These are phyloP conservation scores for Magnusiomyces magnusii DNA, from an alignment of 1,139 yeast genomes.

Conservation along the genomic window DNA sequence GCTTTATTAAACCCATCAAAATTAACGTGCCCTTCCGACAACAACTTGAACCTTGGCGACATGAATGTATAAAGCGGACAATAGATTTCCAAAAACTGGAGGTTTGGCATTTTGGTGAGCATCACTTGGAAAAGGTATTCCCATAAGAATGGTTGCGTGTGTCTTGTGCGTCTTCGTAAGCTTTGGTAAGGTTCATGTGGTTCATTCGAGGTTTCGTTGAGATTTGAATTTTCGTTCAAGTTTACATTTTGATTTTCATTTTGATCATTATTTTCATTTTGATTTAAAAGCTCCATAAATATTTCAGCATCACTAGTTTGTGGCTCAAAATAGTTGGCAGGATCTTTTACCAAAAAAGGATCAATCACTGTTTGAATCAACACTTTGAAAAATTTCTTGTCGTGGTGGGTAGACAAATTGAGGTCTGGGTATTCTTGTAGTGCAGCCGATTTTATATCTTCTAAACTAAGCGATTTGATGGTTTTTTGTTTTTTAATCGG, in stretches of 20 bases:
- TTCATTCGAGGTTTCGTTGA: too few relatives aligned
- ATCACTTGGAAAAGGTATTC: not conserved
- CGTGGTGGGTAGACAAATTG: not conserved
- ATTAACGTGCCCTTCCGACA: not conserved
- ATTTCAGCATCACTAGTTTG: too few relatives aligned
- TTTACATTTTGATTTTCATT: too few relatives aligned
- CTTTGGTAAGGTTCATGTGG: too few relatives aligned
- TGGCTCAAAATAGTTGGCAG: not conserved
- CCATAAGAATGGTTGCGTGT: too few relatives aligned
- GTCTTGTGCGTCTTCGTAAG: too few relatives aligned
- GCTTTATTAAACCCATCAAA: too few relatives aligned
- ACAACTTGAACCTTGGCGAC: not conserved
- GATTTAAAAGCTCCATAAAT: too few relatives aligned
- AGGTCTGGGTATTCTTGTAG: not conserved
- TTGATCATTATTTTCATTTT: too few relatives aligned
- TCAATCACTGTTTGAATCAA: not conserved
- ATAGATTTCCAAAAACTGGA: not conserved
- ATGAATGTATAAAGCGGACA: not conserved
- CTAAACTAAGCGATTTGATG: not conserved
- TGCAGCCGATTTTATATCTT: not conserved
- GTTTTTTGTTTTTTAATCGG: too few relatives aligned
- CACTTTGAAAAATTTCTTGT: not conserved
- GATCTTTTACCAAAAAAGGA: not conserved
- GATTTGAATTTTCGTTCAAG: too few relatives aligned
- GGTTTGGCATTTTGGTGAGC: not conserved